Evolutionary conservation across 1,284 basidiomycete species (phyloP).

Genomic region (Ganoderma leucocontextum): DNA sequence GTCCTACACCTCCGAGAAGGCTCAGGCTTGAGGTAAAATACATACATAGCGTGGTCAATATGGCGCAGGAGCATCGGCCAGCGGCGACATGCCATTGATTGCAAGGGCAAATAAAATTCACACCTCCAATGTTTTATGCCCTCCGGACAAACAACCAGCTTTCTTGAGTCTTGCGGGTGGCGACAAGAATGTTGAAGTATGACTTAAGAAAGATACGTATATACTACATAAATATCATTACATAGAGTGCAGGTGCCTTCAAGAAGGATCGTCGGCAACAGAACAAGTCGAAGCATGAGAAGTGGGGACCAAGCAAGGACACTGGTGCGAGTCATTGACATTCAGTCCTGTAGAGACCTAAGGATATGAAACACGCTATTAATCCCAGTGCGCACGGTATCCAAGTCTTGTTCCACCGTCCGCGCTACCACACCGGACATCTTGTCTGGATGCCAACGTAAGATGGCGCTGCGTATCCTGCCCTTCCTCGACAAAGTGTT

Average conservation of each 20-base stretch:
- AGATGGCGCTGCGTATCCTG: conserved; percentile 62
- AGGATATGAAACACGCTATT: conserved; percentile 42
- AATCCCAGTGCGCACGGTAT: conserved; percentile 55
- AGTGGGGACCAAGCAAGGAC: not conserved
- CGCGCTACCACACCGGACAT: conserved; percentile 58
- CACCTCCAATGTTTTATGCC: too few species aligned
- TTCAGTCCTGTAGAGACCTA: conserved; percentile 14
- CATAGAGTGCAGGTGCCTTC: not conserved
- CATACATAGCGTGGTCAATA: too few species aligned
- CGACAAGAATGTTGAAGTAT: too few species aligned
- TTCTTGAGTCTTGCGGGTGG: too few species aligned
- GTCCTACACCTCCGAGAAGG: too few species aligned
- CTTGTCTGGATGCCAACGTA: conserved; percentile 82
- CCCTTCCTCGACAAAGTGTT: conserved; percentile 55
- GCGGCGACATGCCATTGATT: too few species aligned
- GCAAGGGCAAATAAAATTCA: too few species aligned
- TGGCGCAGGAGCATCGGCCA: too few species aligned
- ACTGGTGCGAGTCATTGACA: not conserved
- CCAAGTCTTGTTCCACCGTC: conserved; percentile 59
- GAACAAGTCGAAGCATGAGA: not conserved
- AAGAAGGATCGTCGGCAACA: not conserved
- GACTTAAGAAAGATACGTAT: too few species aligned
- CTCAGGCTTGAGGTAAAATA: too few species aligned
- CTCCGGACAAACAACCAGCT: too few species aligned
- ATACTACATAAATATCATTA: too few species aligned